Percentiles rank a stretch among this genome's conserved stretches.
Evolutionary conservation across 352 stramenopile species (phyloP).

Genomic region (Phytophthora ramorum): DNA sequence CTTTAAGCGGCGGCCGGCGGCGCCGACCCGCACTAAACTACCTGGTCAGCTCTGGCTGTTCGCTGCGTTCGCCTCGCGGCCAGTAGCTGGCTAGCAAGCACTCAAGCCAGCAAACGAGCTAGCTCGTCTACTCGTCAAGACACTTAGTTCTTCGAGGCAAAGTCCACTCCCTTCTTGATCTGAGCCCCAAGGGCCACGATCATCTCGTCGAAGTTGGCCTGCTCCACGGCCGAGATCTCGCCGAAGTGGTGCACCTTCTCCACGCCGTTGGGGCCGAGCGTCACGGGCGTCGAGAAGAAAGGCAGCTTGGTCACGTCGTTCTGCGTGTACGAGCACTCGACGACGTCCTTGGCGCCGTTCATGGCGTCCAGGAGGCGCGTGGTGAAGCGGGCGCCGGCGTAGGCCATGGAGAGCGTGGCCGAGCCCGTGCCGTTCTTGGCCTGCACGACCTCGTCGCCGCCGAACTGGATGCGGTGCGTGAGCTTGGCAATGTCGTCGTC

Average conservation of each 20-base stretch:
- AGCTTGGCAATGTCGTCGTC: slow-evolving; percentile 95
- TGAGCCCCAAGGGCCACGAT: slow-evolving; percentile 87
- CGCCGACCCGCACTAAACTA: slow-evolving; percentile 22
- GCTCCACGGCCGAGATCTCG: slow-evolving; percentile 79
- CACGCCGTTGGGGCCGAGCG: slow-evolving; percentile 96
- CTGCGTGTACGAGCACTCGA: slow-evolving; percentile 98
- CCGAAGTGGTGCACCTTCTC: slow-evolving; percentile 95
- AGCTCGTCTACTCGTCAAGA: neutral
- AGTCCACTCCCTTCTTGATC: slow-evolving; percentile 90
- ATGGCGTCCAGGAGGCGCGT: slow-evolving; percentile 94
- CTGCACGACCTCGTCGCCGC: slow-evolving; percentile 96
- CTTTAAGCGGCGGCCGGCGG: slow-evolving; percentile 1
- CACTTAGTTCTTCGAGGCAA: slow-evolving; percentile 74
- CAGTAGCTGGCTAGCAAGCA: slow-evolving; percentile 6
- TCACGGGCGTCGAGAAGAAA: slow-evolving; percentile 97
- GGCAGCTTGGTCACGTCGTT: slow-evolving; percentile 94
- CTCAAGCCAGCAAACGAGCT: slow-evolving; percentile 3
- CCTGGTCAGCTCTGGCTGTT: too few species aligned
- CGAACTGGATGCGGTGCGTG: slow-evolving; percentile 97
- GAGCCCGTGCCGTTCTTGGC: slow-evolving; percentile 97
- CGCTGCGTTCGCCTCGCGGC: slow-evolving; percentile 18
- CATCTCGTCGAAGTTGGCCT: slow-evolving; percentile 92
- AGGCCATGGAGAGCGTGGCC: slow-evolving; percentile 99
- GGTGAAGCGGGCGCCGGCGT: slow-evolving; percentile 97
- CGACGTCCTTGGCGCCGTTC: slow-evolving; percentile 93